Evolutionary conservation across 768 basidiomycete species (phyloP), one percentile per base, ranked within the genome.

Genomic region (Xerocomellus dryophilus): DNA sequence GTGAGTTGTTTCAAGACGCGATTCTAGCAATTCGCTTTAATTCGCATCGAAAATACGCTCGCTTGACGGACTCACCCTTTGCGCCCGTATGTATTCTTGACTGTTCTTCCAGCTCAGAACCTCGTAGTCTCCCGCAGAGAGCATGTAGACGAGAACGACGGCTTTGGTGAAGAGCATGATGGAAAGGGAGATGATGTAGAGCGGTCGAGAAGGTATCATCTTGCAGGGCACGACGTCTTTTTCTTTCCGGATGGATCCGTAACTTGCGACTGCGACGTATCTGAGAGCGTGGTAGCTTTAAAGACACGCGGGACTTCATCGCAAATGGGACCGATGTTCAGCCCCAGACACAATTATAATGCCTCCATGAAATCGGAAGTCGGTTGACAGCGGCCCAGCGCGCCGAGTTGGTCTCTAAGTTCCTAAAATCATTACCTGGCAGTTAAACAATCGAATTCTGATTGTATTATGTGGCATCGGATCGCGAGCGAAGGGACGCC

Each of bases 1-100:
- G 60, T 62, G 34, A 68, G 63, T 12, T 61, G 67, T 29, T 56
- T 59, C 25, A 63, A 51, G 38, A 68, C 56, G 43, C 51, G 61
- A 23, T 43, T 56, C 67, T 69, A 45, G 15, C 12, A 20, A 31
- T 9, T 14, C 17, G 14, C n/a, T 2, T 54, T 7, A 18, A 21
- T 21, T 23, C 34, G 25, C 8, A 11, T 44, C 27, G 7, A 15
- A 1, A 39, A 36, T 7, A 53, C 21, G 3, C 11, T 12, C 39
- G 21, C 4, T 27, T 17, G 31, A 38, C 4, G 7, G 34, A 51
- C 65, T 42, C 43, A 65, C 67, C 50, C 55, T 59, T 9, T 57
- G 67, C 12, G 40, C 38, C 20, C 43, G 54, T 29, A 68, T 45
- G 44, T 61, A 67, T n/a, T 53, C 54, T 42, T 69, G 59, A 7